phyloP scores from a whole-genome alignment of 306 rosid species.

The Citrullus colocynthis region DNA sequence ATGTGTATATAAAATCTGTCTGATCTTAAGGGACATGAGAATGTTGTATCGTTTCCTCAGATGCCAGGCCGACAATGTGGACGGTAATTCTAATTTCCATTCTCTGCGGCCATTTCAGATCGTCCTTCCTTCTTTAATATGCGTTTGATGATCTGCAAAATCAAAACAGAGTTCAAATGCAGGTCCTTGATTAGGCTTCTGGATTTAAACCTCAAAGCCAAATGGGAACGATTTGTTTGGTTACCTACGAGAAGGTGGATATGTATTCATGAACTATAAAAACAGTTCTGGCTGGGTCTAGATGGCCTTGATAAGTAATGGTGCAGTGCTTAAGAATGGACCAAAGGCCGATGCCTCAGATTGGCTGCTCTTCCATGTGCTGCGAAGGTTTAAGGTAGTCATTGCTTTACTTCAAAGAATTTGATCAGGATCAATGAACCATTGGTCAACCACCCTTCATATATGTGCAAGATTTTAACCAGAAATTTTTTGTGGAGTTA shows the following conservation, averaged over 20 bases:
- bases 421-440: constrained; percentile 46
- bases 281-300: constrained; percentile 40
- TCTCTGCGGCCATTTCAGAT: constrained; percentile 76
- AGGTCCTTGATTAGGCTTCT: too few species aligned
- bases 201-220: background rate
- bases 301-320: background rate
- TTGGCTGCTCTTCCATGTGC: background rate
- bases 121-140: constrained; percentile 56
- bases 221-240: background rate
- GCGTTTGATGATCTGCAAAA: constrained; percentile 3
- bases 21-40: constrained; percentile 32
- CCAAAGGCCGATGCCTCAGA: background rate
- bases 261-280: constrained; percentile 41
- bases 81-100: constrained; percentile 26
- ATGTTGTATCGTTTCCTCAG: constrained; percentile 53
- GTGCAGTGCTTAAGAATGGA: background rate
- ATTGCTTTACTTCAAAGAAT: constrained; percentile 24
- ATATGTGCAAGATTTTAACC: constrained; percentile 26
- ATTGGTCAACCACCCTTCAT: constrained; percentile 45
- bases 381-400: background rate
- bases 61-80: constrained; percentile 12
- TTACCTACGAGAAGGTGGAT: constrained; percentile 67
- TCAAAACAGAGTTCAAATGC: background rate
- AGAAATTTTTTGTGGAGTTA: background rate
- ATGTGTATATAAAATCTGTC: background rate